Evolutionary conservation across 2,329 filamentous ascomycete species (phyloP), one percentile per base, ranked within the genome.

Genomic region (Calonectria honghensis): DNA sequence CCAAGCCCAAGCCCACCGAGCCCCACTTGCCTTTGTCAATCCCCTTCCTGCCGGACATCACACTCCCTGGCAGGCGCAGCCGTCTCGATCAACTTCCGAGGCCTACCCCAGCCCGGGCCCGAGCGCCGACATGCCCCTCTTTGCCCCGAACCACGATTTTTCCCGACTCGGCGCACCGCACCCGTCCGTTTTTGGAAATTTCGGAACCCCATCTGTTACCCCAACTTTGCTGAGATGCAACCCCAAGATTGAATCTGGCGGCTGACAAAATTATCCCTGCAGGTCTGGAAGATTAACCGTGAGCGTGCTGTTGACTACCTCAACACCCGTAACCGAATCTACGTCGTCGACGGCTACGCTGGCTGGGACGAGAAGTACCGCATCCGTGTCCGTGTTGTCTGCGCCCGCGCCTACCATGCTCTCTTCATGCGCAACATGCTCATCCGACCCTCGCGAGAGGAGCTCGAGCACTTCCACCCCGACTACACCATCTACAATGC

Each of bases 391-490:
- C 96, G 97, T 84, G 96, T 99, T 79, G 96, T 99, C 85, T 99
- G 97, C 89, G 97, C 97, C 80, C 96, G 97, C 85, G 97, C 97
- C 87, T 99, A 99, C 91, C 97, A 99, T 91, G 97, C 97, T 77
- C 93, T 99, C 79, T 99, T 99, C 93, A 99, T 99, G 97, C 95
- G 96, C 85, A 99, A 99, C 91, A 99, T 99, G 97, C 94, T 99
- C 85, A 99, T 99, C 90, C 94, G 97, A 81, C 97, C 97, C 77
- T 90, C 93, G 68, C 92, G 92, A 77, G 95, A 97, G 88, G 96
- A 99, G 90, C 93, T 99, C 70, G 94, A 98, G 89, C 92, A 95
- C 88, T 99, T 99, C 93, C 95, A 98, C 87, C 97, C 97, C 82
- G 96, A 99, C 90, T 99, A 99, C 90, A 96, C 96, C 83, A 98